A percentile compares a stretch with the other conserved stretches of the same genome.
These are phyloP conservation scores for Trichocladium antarcticum DNA, from an alignment of 495 filamentous ascomycete genomes.

Conservation along the genomic window DNA sequence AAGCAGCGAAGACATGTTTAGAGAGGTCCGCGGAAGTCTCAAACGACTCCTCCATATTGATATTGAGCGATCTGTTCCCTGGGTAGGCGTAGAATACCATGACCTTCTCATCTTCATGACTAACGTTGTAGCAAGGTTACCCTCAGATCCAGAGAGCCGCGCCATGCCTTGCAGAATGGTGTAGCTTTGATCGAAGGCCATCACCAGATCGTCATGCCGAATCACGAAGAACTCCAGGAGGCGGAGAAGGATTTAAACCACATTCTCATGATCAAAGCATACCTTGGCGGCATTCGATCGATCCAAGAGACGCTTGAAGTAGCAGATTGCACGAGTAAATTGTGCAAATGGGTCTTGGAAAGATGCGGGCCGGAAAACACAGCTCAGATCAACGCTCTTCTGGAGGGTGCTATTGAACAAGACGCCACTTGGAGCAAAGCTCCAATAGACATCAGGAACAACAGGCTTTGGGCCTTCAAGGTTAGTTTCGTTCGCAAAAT, in stretches of 20 bases:
- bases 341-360: conserved; percentile 55
- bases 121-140: neutral
- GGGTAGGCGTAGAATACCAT: conserved; percentile 6
- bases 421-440: conserved; percentile 67
- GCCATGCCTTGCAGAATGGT: conserved; percentile 9
- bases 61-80: conserved; percentile 15
- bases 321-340: conserved; percentile 43
- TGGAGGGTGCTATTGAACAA: conserved; percentile 65
- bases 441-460: conserved; percentile 80
- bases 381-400: conserved; percentile 48
- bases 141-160: neutral
- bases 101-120: neutral
- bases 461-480: conserved; percentile 86
- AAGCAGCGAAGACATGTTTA: conserved; percentile 79
- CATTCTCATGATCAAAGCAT: conserved; percentile 42
- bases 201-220: conserved; percentile 44
- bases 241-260: conserved; percentile 20
- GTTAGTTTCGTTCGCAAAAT: conserved; percentile 27
- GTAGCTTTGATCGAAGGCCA: conserved; percentile 10
- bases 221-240: conserved; percentile 13
- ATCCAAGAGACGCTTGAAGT: conserved; percentile 58
- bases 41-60: conserved; percentile 15
- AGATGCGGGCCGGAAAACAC: conserved; percentile 55
- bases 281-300: conserved; percentile 53
- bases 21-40: conserved; percentile 54